phyloP scores from a whole-genome alignment of 768 basidiomycete genomes.

The Omphalotus guepiniiformis region DNA sequence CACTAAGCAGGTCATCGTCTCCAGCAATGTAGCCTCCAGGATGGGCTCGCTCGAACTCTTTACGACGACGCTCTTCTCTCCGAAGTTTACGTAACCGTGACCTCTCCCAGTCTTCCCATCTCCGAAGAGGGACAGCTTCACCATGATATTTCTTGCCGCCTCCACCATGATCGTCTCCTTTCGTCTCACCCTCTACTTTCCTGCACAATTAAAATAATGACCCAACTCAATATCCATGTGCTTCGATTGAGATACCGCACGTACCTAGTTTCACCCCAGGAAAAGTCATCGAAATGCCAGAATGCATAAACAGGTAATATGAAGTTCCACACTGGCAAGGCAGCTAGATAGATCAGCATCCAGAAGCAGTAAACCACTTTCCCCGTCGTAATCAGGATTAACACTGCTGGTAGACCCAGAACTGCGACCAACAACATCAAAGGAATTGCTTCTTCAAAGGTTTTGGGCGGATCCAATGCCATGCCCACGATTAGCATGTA shows the following conservation, averaged over 20 bases:
- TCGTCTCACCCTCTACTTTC: constrained; percentile 91
- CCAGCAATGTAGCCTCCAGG: constrained; percentile 61
- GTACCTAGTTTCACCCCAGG: constrained; percentile 97
- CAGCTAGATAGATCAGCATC: constrained; percentile 94
- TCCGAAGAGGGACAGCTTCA: constrained; percentile 78
- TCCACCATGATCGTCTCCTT: constrained; percentile 72
- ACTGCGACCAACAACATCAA: constrained; percentile 85
- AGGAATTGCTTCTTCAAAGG: constrained; percentile 92
- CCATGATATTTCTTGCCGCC: constrained; percentile 50
- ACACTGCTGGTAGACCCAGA: constrained; percentile 86
- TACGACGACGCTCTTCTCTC: constrained; percentile 78
- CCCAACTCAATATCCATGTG: too few species aligned
- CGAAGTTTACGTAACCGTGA: constrained; percentile 87
- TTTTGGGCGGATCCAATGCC: constrained; percentile 72
- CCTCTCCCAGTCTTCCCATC: constrained; percentile 99
- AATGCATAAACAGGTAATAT: constrained; percentile 93
- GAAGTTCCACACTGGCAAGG: constrained; percentile 96
- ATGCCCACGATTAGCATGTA: constrained; percentile 83
- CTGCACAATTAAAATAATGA: constrained; percentile 36
- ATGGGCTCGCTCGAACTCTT: constrained; percentile 77
- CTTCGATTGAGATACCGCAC: constrained; percentile 20
- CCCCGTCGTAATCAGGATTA: constrained; percentile 91
- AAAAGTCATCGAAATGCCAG: constrained; percentile 99
- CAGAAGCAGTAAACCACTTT: constrained; percentile 96
- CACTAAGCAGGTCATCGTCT: constrained; percentile 61